These are phyloP conservation scores for Pseudogymnoascus sp. DNA, from an alignment of 2,329 filamentous ascomycete genomes.

Conservation along the genomic window DNA sequence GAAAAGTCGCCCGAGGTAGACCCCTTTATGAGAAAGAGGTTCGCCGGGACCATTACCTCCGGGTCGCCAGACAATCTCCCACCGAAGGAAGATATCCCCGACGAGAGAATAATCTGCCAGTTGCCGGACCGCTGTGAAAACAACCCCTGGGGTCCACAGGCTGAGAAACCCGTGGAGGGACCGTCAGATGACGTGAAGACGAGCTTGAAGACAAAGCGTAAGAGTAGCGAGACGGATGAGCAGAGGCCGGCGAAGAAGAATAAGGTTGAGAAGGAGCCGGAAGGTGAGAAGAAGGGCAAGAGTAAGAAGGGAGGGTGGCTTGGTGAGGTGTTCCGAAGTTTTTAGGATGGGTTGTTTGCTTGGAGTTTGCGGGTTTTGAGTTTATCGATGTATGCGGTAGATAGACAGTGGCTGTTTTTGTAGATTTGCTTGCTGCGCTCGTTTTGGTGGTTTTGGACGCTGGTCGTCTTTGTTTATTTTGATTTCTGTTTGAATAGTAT, in stretches of 20 bases:
- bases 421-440: not conserved
- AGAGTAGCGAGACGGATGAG: not conserved
- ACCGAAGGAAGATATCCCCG: too few relatives aligned
- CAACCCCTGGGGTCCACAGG: not conserved
- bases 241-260: not conserved
- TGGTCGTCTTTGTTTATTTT: not conserved
- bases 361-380: not conserved
- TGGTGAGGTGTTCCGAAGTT: not conserved
- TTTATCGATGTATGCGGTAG: not conserved
- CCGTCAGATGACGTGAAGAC: not conserved
- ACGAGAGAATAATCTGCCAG: not conserved
- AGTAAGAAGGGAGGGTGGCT: not conserved
- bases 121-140: not conserved
- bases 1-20: not conserved
- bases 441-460: not conserved
- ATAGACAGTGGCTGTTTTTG: not conserved
- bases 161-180: not conserved
- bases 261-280: not conserved
- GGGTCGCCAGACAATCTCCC: too few relatives aligned
- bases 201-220: not conserved
- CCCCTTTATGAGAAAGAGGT: not conserved
- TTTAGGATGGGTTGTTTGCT: not conserved
- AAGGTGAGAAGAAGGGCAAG: not conserved
- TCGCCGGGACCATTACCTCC: too few relatives aligned
- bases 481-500: not conserved